These are phyloP conservation scores for Backusella circina DNA, from an alignment of 192 early-diverging fungal species.

Conservation along the genomic window DNA sequence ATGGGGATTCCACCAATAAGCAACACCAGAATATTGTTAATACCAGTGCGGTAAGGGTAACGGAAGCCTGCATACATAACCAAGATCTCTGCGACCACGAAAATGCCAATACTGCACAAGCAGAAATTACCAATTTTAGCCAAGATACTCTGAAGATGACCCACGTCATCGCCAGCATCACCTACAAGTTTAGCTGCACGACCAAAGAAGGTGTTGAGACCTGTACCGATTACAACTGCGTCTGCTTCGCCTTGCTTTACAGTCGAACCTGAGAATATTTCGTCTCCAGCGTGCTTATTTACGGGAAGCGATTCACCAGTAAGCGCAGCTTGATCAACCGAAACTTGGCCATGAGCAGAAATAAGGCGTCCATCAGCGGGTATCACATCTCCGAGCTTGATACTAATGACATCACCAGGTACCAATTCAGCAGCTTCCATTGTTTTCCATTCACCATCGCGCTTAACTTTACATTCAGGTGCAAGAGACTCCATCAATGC, in stretches of 20 bases:
- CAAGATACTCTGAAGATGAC: conserved; percentile 71
- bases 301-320: conserved; percentile 75
- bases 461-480: conserved; percentile 84
- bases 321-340: conserved; percentile 69
- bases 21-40: conserved; percentile 75
- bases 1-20: conserved; percentile 81
- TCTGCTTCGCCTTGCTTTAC: conserved; percentile 80
- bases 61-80: conserved; percentile 69
- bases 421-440: conserved; percentile 76
- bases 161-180: conserved; percentile 67
- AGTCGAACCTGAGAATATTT: conserved; percentile 75
- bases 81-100: conserved; percentile 65
- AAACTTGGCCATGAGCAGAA: conserved; percentile 47
- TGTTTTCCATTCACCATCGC: conserved; percentile 76
- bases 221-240: conserved; percentile 77
- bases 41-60: conserved; percentile 70
- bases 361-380: conserved; percentile 86
- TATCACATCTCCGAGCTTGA: conserved; percentile 86
- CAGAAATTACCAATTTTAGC: conserved; percentile 78
- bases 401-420: conserved; percentile 85
- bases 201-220: conserved; percentile 81
- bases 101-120: conserved; percentile 68
- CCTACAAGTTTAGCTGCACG: conserved; percentile 76
- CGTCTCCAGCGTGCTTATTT: conserved; percentile 65
- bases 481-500: conserved; percentile 92